These are phyloP conservation scores for Phlyctochytrium bullatum DNA, from an alignment of 192 early-diverging fungal genomes.

Conservation along the genomic window DNA sequence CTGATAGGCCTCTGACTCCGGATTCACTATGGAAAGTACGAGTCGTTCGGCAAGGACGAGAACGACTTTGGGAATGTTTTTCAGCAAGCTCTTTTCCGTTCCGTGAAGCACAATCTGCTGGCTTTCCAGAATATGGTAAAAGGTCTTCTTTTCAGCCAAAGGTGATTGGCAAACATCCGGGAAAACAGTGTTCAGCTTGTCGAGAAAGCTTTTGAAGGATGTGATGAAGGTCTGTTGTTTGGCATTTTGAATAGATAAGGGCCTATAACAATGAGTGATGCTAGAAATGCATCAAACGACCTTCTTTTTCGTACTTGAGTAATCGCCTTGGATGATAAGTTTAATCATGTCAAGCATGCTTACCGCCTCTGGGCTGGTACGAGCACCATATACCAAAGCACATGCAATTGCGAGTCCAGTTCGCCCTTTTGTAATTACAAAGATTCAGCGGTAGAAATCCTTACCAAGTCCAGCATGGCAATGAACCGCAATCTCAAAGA, in stretches of 20 bases:
- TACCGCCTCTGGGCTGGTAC: constrained; percentile 30
- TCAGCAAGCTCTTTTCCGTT: constrained; percentile 19
- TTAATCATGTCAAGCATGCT: not conserved
- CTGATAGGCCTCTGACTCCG: not conserved
- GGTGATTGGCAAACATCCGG: constrained; percentile 10
- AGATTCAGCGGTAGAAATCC: not conserved
- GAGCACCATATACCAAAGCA: constrained; percentile 39
- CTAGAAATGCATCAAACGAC: not conserved
- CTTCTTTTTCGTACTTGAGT: constrained; percentile 19
- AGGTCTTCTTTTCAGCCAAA: constrained; percentile 6
- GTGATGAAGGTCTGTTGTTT: constrained; percentile 42
- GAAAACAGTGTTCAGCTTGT: constrained; percentile 25
- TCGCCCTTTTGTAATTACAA: constrained; percentile 17
- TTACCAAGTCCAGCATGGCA: constrained; percentile 50
- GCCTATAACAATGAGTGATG: constrained; percentile 20
- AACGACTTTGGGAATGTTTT: constrained; percentile 43
- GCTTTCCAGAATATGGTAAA: constrained; percentile 28
- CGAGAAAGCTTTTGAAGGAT: constrained; percentile 35
- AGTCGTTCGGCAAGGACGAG: not conserved
- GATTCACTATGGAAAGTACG: not conserved
- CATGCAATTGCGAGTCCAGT: constrained; percentile 53
- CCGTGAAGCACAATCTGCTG: constrained; percentile 32
- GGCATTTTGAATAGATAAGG: constrained; percentile 42
- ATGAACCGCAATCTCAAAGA: constrained; percentile 41
- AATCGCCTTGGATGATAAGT: constrained; percentile 26